These are phyloP conservation scores for Zea luxurians DNA, from an alignment of 176 grass and related monocot species.

Conservation along the genomic window DNA sequence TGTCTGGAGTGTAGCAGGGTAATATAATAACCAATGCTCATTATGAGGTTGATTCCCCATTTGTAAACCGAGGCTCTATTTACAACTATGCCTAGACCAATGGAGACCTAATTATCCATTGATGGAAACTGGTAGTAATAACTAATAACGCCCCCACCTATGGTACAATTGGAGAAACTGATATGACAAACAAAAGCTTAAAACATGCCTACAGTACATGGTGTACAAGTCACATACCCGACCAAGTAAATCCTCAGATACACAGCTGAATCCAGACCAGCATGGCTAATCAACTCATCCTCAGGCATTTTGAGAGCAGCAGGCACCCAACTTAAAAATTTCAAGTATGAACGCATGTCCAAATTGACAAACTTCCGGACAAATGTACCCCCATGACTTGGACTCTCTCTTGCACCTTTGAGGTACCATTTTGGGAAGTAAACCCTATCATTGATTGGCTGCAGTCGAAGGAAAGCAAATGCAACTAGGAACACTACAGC, in stretches of 20 bases:
- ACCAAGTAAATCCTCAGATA: constrained; percentile 94
- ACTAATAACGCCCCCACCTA: neutral
- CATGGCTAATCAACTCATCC: constrained; percentile 91
- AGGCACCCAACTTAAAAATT: constrained; percentile 90
- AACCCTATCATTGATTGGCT: constrained; percentile 97
- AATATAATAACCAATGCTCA: constrained; percentile 7
- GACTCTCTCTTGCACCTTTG: constrained; percentile 88
- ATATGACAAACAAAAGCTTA: constrained; percentile 25
- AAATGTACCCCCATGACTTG: constrained; percentile 59
- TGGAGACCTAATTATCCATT: neutral
- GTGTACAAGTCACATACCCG: constrained; percentile 55
- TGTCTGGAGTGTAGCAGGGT: neutral
- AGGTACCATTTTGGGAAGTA: constrained; percentile 99
- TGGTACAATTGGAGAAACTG: constrained; percentile 23
- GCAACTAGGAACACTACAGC: constrained; percentile 71
- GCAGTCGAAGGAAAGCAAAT: constrained; percentile 88
- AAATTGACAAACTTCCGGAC: constrained; percentile 93
- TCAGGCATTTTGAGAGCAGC: constrained; percentile 97
- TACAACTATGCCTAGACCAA: neutral
- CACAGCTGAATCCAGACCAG: constrained; percentile 94
- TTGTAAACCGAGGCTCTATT: neutral
- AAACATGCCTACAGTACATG: constrained; percentile 9
- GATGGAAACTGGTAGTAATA: neutral
- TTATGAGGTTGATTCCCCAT: neutral
- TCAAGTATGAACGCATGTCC: constrained; percentile 84